These are phyloP conservation scores for Fagopyrum tataricum DNA, from an alignment of 148 eudicot species.

Conservation along the genomic window DNA sequence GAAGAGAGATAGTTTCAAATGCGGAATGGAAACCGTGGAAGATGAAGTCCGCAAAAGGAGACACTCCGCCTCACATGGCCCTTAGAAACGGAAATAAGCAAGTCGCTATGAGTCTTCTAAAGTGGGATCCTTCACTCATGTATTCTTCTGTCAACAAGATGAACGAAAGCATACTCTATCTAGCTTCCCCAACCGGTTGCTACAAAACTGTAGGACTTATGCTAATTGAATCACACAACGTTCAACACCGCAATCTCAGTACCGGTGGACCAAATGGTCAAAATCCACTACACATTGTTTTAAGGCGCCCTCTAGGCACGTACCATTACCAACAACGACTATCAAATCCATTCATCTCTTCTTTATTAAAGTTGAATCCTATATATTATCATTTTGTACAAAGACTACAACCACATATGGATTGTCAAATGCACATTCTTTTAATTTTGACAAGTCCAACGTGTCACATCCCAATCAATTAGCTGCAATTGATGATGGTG, in stretches of 20 bases:
- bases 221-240: too few relatives aligned
- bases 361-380: too few relatives aligned
- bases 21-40: background rate
- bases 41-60: background rate
- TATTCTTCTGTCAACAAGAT: background rate
- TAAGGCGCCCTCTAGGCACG: too few relatives aligned
- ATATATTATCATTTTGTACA: too few relatives aligned
- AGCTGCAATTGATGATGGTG: too few relatives aligned
- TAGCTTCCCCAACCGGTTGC: background rate
- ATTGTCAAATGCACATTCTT: too few relatives aligned
- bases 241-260: background rate
- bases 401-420: too few relatives aligned
- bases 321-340: too few relatives aligned
- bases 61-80: background rate
- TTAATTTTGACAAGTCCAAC: too few relatives aligned
- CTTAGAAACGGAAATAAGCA: background rate
- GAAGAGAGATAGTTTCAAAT: too few relatives aligned
- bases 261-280: background rate
- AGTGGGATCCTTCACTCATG: background rate
- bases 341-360: too few relatives aligned
- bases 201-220: background rate
- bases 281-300: constrained; percentile 12
- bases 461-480: too few relatives aligned
- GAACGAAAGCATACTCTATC: background rate
- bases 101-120: background rate